Conservation (phyloP, 2,329 filamentous ascomycete species). For the Pseudocercospora crystallina region DNA sequence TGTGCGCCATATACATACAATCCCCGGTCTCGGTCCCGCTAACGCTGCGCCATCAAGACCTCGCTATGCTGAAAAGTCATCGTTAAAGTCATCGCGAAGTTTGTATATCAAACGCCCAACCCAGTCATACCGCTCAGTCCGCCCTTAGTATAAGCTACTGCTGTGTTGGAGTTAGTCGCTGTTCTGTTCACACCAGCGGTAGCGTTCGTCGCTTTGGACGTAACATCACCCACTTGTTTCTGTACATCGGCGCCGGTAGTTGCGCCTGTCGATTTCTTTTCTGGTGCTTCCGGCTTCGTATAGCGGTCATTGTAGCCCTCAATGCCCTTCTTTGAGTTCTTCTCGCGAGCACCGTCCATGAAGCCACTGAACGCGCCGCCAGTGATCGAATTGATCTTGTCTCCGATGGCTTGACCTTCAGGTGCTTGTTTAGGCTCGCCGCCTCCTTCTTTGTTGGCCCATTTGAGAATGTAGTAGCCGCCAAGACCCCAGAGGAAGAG, state of each 20-base stretch:
- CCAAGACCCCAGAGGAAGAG: constrained; percentile 68
- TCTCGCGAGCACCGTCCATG: constrained; percentile 29
- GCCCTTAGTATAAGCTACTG: constrained; percentile 25
- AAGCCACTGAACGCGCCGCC: constrained; percentile 40
- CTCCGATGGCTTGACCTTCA: constrained; percentile 40
- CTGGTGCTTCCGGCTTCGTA: constrained; percentile 15
- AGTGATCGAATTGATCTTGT: constrained; percentile 42
- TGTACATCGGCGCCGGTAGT: constrained; percentile 11
- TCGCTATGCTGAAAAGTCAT: no score
- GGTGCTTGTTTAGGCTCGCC: constrained; percentile 18
- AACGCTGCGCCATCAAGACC: no score
- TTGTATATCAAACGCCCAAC: constrained; percentile 3
- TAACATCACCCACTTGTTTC: constrained; percentile 22
- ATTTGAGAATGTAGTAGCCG: constrained; percentile 54
- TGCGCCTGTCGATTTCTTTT: constrained; percentile 13
- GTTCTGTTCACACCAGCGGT: constrained; percentile 18
- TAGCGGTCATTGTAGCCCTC: constrained; percentile 22
- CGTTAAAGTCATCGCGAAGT: no score
- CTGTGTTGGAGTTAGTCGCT: constrained; percentile 12
- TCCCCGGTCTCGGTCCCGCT: no score
- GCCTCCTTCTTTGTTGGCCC: constrained; percentile 31
- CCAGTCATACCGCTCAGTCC: constrained; percentile 29
- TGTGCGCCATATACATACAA: no score
- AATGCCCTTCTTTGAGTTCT: constrained; percentile 23
- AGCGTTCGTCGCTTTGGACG: constrained; percentile 24